Evolutionary conservation across 2,329 filamentous ascomycete genomes (phyloP), one percentile per base, ranked within the genome.

Genomic region (Microcyclospora pomicola): DNA sequence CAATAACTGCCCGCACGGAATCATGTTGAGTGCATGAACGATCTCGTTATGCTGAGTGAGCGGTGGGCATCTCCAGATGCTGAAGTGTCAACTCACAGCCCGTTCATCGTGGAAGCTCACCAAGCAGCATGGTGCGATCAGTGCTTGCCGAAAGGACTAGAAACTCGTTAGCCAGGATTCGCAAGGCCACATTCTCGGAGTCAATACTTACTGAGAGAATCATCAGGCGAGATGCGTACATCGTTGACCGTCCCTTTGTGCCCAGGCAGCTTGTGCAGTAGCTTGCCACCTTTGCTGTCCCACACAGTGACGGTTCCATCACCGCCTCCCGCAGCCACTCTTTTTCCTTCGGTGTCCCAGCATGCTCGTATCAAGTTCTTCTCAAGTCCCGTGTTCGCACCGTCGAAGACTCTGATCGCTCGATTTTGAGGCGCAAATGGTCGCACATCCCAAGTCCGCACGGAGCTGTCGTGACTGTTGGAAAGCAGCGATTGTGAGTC

Each of bases 241-340:
- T 88, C 86, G 58, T 96, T 98, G 36, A 96, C 91, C 0, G 83
- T 84, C 27, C 88, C 91, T 62, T 86, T 91, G 59, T 98, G 91
- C 1, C 91, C 91, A 1, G 91, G 91, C 37, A 98, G 69, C 63
- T 96, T 96, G 63, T 95, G 92, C 46, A 93, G 61, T 50, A 98
- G 68, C 65, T 92, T 96, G 41, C 83, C 87, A n/a, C 74, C 82
- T 56, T 83, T 78, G 39, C 70, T 77, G 36, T 91, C 87, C 91
- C 91, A 98, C 9, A 96, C 77, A 11, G 93, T 80, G 13, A 86
- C 86, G 6, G 80, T 93, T 16, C 86, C 81, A 54, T 98, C 91
- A 11, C 86, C 88, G 36, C 86, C 85, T 10, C 88, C 87, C 1
- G 85, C 82, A 12, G 82, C 86, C 44, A 98, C 82, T 61, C 76